Base-by-base conservation (phyloP, 108 stramenopile species). In the Fistulifera solaris region DNA sequence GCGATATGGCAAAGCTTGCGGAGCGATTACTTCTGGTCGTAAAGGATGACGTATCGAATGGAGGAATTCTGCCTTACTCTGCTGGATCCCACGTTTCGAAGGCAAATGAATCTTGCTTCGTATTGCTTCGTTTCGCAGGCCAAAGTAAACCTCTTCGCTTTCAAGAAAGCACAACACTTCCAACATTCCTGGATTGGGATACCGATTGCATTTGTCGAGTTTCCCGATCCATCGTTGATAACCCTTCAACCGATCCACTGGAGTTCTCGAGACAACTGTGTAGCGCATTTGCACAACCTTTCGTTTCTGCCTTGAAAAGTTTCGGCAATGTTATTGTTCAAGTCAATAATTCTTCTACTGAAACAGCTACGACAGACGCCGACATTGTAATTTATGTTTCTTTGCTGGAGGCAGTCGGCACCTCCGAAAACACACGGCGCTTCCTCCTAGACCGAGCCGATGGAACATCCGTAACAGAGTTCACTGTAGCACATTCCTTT, bases 171-270 rank as follows among this genome's bases (percentile, higher is more conserved):
- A 93, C 87, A 35, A 72, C 87, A 21, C 66, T 93, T 47, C 90
- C 90, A 45, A 82, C 84, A 25, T 93, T 77, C 64, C 56, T 85
- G 38, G 90, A 86, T 47, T 88, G 87, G 86, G 62, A 77, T 28
- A 56, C 35, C 4, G 70, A 84, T 17, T 79, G 78, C 61, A 78
- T 93, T 24, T 88, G 86, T 52, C 79, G 90, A 13, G 80, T 88
- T 16, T 66, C 85, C 11, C 54, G 67, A 2, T 40, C 38, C 26
- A 50, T 53, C 26, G 27, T 35, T 16, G 60, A 58, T 14, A 49
- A 15, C 12, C 25, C 17, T 24, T 47, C 44, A 56, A 8, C 35
- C 38, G 44, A 35, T 35, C 24, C 42, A 27, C 56, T 57, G 38
- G 56, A 68, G 35, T 54, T 69, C 52, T 76, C 76, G 27, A 69